Evolutionary conservation across 192 early-diverging fungal species (phyloP).

Genomic region (Backusella morwellensis): DNA sequence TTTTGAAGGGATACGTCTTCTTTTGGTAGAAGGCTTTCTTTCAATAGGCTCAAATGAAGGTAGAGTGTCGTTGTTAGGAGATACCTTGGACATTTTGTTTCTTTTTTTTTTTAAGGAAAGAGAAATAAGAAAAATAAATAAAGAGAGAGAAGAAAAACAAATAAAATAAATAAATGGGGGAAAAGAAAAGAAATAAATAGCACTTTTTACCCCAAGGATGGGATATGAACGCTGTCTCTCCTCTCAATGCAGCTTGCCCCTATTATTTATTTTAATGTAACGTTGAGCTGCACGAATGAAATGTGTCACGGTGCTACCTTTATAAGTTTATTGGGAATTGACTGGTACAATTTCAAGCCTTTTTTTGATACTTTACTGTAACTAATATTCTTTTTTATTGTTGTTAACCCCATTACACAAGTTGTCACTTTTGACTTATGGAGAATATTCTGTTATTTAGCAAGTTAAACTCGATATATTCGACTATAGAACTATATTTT

Average conservation of each 20-base stretch:
- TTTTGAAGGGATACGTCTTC: background rate
- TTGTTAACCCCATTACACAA: background rate
- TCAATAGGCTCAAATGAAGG: conserved; percentile 16
- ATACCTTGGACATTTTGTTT: conserved; percentile 4
- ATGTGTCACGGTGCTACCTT: conserved; percentile 1
- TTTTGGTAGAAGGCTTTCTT: background rate
- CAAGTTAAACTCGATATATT: background rate
- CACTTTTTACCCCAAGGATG: background rate
- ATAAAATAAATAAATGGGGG: conserved; percentile 3
- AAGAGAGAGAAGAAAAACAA: background rate
- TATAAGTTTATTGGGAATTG: conserved; percentile 5
- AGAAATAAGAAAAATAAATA: background rate
- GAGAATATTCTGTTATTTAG: background rate
- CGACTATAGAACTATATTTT: background rate
- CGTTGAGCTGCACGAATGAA: conserved; percentile 8
- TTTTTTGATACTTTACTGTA: background rate
- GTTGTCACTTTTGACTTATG: background rate
- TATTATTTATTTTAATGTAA: conserved; percentile 9
- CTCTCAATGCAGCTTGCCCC: conserved; percentile 2
- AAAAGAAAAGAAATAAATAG: background rate
- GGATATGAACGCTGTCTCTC: conserved; percentile 3
- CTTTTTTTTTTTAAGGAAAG: background rate
- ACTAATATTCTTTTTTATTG: background rate
- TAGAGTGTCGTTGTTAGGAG: background rate
- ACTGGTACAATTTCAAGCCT: conserved; percentile 1